A percentile compares a stretch with the other conserved stretches of the same genome.
These are phyloP conservation scores for Colletotrichum sublineola DNA, from an alignment of 2,329 filamentous ascomycete genomes.

Conservation along the genomic window DNA sequence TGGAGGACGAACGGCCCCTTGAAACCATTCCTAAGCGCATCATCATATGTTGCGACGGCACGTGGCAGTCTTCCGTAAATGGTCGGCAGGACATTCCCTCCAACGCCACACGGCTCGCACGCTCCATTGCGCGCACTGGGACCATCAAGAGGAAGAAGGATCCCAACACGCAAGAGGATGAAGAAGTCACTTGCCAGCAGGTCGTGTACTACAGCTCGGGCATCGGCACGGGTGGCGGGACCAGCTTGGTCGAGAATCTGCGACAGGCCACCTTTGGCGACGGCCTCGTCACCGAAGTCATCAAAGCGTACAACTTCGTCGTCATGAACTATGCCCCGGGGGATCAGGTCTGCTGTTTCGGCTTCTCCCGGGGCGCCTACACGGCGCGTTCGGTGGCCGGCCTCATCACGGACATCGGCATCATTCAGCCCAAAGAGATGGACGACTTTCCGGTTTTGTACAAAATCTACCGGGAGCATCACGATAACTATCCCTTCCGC, in stretches of 20 bases:
- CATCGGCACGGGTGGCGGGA: slow-evolving; percentile 1
- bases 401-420: slow-evolving; percentile 49
- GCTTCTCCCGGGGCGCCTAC: slow-evolving; percentile 57
- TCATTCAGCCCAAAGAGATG: slow-evolving; percentile 36
- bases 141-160: not conserved
- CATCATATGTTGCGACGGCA: slow-evolving; percentile 33
- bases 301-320: slow-evolving; percentile 55
- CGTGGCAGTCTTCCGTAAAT: slow-evolving; percentile 34
- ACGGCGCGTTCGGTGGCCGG: slow-evolving; percentile 56
- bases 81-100: slow-evolving; percentile 24
- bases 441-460: slow-evolving; percentile 18
- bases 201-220: slow-evolving; percentile 12
- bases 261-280: slow-evolving; percentile 7
- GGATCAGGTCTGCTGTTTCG: slow-evolving; percentile 53
- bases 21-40: slow-evolving; percentile 20
- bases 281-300: slow-evolving; percentile 36
- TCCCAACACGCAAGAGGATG: too few relatives aligned
- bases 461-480: not conserved
- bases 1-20: too few relatives aligned
- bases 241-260: not conserved
- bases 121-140: slow-evolving; percentile 1
- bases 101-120: slow-evolving; percentile 24
- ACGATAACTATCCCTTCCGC: slow-evolving; percentile 4
- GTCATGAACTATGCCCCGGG: slow-evolving; percentile 54
- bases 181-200: not conserved